Conservation (phyloP, 768 basidiomycete genomes). For the Pleurotus tuoliensis region DNA sequence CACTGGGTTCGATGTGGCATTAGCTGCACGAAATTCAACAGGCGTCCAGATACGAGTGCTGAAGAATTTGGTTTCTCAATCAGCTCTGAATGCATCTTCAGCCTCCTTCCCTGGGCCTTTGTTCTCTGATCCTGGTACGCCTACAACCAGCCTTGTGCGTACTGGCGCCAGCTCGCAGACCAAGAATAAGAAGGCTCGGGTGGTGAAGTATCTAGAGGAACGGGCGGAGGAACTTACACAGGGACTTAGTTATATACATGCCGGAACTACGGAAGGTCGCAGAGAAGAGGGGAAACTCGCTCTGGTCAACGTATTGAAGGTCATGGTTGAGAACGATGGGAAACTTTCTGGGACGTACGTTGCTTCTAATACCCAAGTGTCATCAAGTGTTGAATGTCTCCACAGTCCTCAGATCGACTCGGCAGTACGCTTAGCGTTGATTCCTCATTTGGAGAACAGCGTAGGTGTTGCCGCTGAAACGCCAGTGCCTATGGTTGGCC, state of each 20-base stretch:
- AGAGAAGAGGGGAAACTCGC: constrained; percentile 74
- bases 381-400: background rate
- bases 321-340: constrained; percentile 89
- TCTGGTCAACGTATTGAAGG: constrained; percentile 67
- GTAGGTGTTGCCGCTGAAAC: constrained; percentile 14
- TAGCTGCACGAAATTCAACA: constrained; percentile 67
- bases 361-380: constrained; percentile 19
- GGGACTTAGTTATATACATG: constrained; percentile 66
- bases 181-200: constrained; percentile 82
- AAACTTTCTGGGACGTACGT: constrained; percentile 76
- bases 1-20: constrained; percentile 75
- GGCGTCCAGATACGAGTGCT: constrained; percentile 65
- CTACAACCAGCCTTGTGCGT: constrained; percentile 65
- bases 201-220: constrained; percentile 73
- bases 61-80: constrained; percentile 66
- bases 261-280: constrained; percentile 47
- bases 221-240: constrained; percentile 73
- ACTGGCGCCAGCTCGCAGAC: constrained; percentile 56
- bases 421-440: constrained; percentile 69
- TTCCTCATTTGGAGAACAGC: constrained; percentile 48
- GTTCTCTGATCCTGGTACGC: constrained; percentile 68
- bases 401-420: constrained; percentile 49
- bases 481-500: constrained; percentile 17
- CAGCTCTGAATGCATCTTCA: constrained; percentile 50
- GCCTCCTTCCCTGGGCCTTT: constrained; percentile 83